Conservation (phyloP, 73 alveolate genomes). For the Stentor roeselii region DNA sequence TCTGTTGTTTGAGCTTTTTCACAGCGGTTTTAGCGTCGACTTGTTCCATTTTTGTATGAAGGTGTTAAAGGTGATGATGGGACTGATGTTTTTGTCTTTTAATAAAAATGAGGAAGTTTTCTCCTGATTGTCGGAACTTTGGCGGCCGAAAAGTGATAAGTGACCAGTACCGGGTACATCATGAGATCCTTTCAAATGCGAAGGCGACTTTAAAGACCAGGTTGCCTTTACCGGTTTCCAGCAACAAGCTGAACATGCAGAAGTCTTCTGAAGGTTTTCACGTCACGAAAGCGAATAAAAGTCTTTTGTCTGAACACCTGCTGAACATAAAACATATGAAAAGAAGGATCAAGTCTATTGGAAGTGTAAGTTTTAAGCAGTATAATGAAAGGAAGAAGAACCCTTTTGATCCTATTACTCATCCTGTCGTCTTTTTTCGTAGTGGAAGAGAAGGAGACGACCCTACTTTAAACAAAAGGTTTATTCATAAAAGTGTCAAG, state of each 20-base stretch:
- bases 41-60: not conserved
- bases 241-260: not conserved
- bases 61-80: too few relatives aligned
- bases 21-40: conserved; percentile 23
- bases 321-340: conserved; percentile 8
- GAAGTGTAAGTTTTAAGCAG: not conserved
- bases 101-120: conserved; percentile 11
- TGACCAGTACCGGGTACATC: not conserved
- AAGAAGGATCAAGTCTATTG: not conserved
- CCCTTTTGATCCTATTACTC: conserved; percentile 26
- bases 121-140: conserved; percentile 6
- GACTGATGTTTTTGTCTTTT: too few relatives aligned
- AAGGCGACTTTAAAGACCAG: not conserved
- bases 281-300: not conserved
- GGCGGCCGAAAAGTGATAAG: conserved; percentile 10
- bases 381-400: conserved; percentile 22
- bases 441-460: not conserved
- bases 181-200: not conserved
- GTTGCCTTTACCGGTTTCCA: not conserved
- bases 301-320: not conserved
- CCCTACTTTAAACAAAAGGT: not conserved
- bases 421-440: conserved; percentile 17
- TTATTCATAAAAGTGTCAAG: not conserved
- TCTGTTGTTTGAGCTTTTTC: conserved; percentile 18
- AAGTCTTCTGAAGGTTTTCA: not conserved